Conservation (phyloP, 2,329 filamentous ascomycete genomes). For the Aspergillus sp. region DNA sequence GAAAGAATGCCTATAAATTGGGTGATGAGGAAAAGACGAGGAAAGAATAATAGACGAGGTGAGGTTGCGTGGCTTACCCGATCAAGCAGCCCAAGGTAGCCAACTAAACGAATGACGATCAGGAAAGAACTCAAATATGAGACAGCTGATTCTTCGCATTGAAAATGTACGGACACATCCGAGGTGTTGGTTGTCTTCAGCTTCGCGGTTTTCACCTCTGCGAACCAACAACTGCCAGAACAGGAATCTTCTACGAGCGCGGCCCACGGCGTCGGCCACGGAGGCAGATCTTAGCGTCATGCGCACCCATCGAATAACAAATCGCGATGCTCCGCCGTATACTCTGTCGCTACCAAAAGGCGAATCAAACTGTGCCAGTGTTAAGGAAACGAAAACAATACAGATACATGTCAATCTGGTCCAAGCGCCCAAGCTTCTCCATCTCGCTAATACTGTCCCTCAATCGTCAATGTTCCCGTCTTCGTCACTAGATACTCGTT, state of each 20-base stretch:
- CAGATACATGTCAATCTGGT: not conserved
- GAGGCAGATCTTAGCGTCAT: conserved; percentile 7
- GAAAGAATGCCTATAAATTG: not conserved
- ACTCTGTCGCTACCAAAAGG: not conserved
- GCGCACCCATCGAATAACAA: not conserved
- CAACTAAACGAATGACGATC: not conserved
- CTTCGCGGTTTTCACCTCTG: not conserved
- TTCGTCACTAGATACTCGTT: conserved; percentile 64
- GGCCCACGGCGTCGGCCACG: not conserved
- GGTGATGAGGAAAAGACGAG: not conserved
- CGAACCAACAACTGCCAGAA: not conserved
- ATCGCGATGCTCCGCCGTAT: not conserved
- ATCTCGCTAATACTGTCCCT: conserved; percentile 49
- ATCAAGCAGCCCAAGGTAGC: conserved; percentile 10
- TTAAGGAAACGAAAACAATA: not conserved
- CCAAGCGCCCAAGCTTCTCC: not conserved
- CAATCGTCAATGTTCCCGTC: conserved; percentile 63
- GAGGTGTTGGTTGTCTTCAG: not conserved
- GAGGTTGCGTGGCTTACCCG: conserved; percentile 13
- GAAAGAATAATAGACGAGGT: not conserved
- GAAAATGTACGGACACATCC: not conserved
- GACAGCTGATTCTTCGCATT: not conserved
- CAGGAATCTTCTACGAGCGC: conserved; percentile 6
- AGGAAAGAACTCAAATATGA: not conserved
- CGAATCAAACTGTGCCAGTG: not conserved